phyloP scores from a whole-genome alignment of 306 rosid species.

The Dalbergia cochinchinensis region DNA sequence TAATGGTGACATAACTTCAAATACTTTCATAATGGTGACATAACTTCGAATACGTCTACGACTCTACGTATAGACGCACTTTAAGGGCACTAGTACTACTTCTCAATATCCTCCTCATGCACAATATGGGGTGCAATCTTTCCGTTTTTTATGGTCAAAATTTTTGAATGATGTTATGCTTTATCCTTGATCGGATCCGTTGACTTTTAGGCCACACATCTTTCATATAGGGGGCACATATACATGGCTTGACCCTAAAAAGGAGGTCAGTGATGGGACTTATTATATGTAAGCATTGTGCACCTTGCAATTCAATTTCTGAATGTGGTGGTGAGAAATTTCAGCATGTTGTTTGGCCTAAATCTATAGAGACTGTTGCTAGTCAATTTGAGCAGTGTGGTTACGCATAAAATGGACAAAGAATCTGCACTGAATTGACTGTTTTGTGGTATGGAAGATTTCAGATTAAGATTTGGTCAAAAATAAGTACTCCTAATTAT shows the following conservation, averaged over 20 bases:
- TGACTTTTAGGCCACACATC: slow-evolving; percentile 27
- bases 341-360: too few relatives aligned
- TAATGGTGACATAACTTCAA: background rate
- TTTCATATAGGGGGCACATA: background rate
- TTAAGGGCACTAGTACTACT: background rate
- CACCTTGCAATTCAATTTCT: too few relatives aligned
- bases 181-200: slow-evolving; percentile 21
- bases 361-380: too few relatives aligned
- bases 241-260: slow-evolving; percentile 13
- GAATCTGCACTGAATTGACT: slow-evolving; percentile 16
- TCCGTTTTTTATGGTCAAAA: slow-evolving; percentile 28
- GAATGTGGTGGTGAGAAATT: too few relatives aligned
- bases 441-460: background rate
- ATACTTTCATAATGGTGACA: too few relatives aligned
- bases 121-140: background rate
- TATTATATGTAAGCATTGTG: background rate
- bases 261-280: slow-evolving; percentile 7
- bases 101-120: too few relatives aligned
- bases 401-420: slow-evolving; percentile 5
- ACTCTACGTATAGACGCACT: background rate
- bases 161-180: background rate
- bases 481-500: background rate
- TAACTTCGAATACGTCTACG: background rate
- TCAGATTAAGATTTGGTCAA: background rate
- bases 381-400: background rate